Evolutionary conservation across 176 grass and related monocot species (phyloP).

Genomic region (maize (Zea mays)): Zm-B73-REFERENCE-NAM-5.0 NC_050102.1:99054001-99054500

Average conservation of each 20-base stretch:
- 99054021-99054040: slow-evolving; percentile 59
- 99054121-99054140: slow-evolving; percentile 69
- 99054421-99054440: slow-evolving; percentile 36
- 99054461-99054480: slow-evolving; percentile 60
- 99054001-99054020: slow-evolving; percentile 58
- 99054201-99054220: background rate
- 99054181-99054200: background rate
- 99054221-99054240: background rate
- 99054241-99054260: slow-evolving; percentile 70
- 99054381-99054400: slow-evolving; percentile 66
- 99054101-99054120: slow-evolving; percentile 91
- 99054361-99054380: slow-evolving; percentile 18
- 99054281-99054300: slow-evolving; percentile 41
- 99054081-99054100: slow-evolving; percentile 79
- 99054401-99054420: slow-evolving; percentile 33
- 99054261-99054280: slow-evolving; percentile 79
- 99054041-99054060: slow-evolving; percentile 84
- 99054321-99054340: slow-evolving; percentile 65
- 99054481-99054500: slow-evolving; percentile 56
- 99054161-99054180: slow-evolving; percentile 79
- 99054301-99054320: slow-evolving; percentile 54
- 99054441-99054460: slow-evolving; percentile 71
- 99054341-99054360: slow-evolving; percentile 40
- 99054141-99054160: slow-evolving; percentile 76
- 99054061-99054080: slow-evolving; percentile 92